phyloP scores from a whole-genome alignment of 129 eudicot genomes.

The Sambucus nigra region DNA sequence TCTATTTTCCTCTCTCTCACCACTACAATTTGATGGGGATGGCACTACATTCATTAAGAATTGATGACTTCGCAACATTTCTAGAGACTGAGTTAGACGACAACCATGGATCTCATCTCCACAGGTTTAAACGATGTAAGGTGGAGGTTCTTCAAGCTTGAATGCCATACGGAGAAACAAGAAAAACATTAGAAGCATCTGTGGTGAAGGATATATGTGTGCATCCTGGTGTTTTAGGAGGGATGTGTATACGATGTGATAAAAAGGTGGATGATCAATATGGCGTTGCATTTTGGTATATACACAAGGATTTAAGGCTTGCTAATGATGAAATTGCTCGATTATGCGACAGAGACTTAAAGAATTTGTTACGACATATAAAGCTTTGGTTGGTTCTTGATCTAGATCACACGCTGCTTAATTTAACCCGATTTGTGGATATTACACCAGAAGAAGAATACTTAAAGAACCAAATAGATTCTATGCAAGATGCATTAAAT shows the following conservation, averaged over 20 bases:
- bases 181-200: too few species aligned
- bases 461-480: constrained; percentile 36
- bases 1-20: too few species aligned
- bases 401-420: constrained; percentile 85
- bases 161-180: too few species aligned
- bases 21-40: too few species aligned
- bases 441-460: constrained; percentile 61
- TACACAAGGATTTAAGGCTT: constrained; percentile 73
- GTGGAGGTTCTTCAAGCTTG: too few species aligned
- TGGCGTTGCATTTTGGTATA: constrained; percentile 54
- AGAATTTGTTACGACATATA: constrained; percentile 45
- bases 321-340: constrained; percentile 52
- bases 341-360: constrained; percentile 56
- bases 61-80: too few species aligned
- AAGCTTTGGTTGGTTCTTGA: constrained; percentile 82
- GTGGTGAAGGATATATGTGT: constrained; percentile 27
- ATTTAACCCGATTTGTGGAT: constrained; percentile 57
- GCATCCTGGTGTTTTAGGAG: constrained; percentile 51
- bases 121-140: too few species aligned
- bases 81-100: too few species aligned
- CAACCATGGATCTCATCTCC: too few species aligned
- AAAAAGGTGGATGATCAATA: constrained; percentile 36
- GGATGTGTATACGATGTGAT: constrained; percentile 66
- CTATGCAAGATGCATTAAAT: constrained; percentile 54
- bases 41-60: too few species aligned